These are phyloP conservation scores for Plasmopara viticola DNA, from an alignment of 352 stramenopile genomes.

Conservation along the genomic window DNA sequence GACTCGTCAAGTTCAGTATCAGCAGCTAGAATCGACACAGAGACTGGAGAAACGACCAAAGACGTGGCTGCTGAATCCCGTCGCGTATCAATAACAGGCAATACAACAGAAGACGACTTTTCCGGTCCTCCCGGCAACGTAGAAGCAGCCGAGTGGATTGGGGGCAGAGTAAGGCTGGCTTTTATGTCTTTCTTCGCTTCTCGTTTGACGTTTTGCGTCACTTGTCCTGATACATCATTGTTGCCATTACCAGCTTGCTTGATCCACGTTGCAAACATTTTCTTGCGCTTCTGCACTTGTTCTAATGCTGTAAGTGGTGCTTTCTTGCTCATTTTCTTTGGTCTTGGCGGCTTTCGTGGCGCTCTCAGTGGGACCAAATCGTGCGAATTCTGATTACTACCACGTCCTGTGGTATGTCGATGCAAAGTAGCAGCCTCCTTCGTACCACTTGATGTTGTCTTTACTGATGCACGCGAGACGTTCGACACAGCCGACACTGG, in stretches of 20 bases:
- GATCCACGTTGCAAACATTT: conserved; percentile 73
- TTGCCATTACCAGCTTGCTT: conserved; percentile 25
- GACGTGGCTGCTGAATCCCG: background rate
- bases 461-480: conserved; percentile 15
- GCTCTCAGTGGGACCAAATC: conserved; percentile 9
- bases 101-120: conserved; percentile 1
- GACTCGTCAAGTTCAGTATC: conserved; percentile 52
- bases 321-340: conserved; percentile 37
- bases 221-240: conserved; percentile 6
- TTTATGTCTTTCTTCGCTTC: conserved; percentile 2
- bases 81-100: conserved; percentile 8
- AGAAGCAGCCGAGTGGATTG: conserved; percentile 17
- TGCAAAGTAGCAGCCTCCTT: conserved; percentile 5
- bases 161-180: conserved; percentile 13
- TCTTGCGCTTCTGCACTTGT: conserved; percentile 58
- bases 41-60: background rate
- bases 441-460: conserved; percentile 1
- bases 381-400: conserved; percentile 38
- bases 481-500: conserved; percentile 16
- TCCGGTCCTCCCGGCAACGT: conserved; percentile 6
- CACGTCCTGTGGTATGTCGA: conserved; percentile 6
- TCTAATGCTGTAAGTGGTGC: conserved; percentile 32
- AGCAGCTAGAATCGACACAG: background rate
- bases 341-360: conserved; percentile 9
- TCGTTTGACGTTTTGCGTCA: background rate